Evolutionary conservation across 2,329 filamentous ascomycete species (phyloP).

Genomic region (Fusarium zealandicum): DNA sequence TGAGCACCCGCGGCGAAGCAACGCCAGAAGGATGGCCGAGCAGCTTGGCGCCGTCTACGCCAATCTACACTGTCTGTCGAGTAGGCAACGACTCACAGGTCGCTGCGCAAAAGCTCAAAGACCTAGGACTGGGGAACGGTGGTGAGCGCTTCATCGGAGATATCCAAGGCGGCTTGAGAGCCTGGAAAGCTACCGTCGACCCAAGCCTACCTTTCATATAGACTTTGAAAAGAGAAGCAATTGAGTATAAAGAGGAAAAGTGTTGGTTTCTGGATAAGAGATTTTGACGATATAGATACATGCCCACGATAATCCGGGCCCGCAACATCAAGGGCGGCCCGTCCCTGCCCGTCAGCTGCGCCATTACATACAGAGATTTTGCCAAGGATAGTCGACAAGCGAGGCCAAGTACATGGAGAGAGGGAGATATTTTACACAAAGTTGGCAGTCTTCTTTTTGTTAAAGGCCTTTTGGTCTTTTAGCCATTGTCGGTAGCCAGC

Average conservation of each 20-base stretch:
- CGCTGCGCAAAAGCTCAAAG: conserved; percentile 69
- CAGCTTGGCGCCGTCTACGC: conserved; percentile 51
- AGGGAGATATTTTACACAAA: conserved; percentile 58
- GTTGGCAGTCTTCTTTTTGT: conserved; percentile 84
- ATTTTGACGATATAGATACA: conserved; percentile 43
- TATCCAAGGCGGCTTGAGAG: conserved; percentile 73
- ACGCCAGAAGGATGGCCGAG: conserved; percentile 50
- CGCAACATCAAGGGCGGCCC: conserved; percentile 22
- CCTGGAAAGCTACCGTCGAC: conserved; percentile 77
- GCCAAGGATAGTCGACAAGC: conserved; percentile 12
- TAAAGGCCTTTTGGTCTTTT: conserved; percentile 96
- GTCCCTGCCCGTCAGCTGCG: conserved; percentile 31
- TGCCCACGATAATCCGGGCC: conserved; percentile 30
- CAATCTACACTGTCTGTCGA: conserved; percentile 76
- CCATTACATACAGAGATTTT: conserved; percentile 34
- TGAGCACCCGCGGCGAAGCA: conserved; percentile 52
- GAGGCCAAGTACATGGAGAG: conserved; percentile 2
- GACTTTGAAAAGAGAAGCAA: conserved; percentile 7
- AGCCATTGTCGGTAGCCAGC: conserved; percentile 92
- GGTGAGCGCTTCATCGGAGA: conserved; percentile 71
- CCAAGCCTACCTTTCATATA: conserved; percentile 60
- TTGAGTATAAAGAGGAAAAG: conserved; percentile 26
- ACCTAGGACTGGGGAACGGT: conserved; percentile 60
- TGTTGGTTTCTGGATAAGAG: conserved; percentile 35
- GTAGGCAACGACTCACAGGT: conserved; percentile 82